Conservation (phyloP, 2,329 filamentous ascomycete genomes). For the Stagonosporopsis rhizophila region DNA sequence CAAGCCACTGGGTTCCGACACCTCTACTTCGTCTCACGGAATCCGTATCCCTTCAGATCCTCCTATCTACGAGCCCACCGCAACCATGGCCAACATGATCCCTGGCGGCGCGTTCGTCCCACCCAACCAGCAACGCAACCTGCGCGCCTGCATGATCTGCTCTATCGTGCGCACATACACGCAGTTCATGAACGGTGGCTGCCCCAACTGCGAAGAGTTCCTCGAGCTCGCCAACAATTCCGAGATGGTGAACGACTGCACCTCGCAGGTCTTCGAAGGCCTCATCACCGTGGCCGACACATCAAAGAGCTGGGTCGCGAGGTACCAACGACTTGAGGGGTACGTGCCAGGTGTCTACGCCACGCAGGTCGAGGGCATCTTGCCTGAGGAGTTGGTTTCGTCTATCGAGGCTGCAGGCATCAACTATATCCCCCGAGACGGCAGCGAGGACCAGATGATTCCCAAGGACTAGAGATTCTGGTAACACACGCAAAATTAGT, state of each 20-base stretch:
- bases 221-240: conserved; percentile 79
- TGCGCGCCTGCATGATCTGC: conserved; percentile 99
- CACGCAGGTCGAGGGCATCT: conserved; percentile 86
- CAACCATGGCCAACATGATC: conserved; percentile 37
- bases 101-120: conserved; percentile 69
- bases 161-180: conserved; percentile 85
- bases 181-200: conserved; percentile 85
- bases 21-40: neutral
- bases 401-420: conserved; percentile 66
- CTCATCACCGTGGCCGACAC: conserved; percentile 86
- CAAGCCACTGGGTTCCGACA: neutral
- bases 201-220: conserved; percentile 95
- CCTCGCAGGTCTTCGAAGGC: conserved; percentile 94
- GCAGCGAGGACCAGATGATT: conserved; percentile 47
- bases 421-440: conserved; percentile 63
- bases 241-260: conserved; percentile 90
- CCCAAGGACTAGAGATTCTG: conserved; percentile 33
- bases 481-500: neutral
- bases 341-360: conserved; percentile 93
- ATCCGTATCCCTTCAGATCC: neutral
- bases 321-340: conserved; percentile 89
- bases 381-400: conserved; percentile 64
- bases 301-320: conserved; percentile 89
- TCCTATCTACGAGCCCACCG: neutral
- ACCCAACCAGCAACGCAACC: conserved; percentile 78